Percentiles rank a stretch among this genome's conserved stretches.
Evolutionary conservation across 1,284 basidiomycete genomes (phyloP).

Genomic region (Coniferiporia sulphurascens): DNA sequence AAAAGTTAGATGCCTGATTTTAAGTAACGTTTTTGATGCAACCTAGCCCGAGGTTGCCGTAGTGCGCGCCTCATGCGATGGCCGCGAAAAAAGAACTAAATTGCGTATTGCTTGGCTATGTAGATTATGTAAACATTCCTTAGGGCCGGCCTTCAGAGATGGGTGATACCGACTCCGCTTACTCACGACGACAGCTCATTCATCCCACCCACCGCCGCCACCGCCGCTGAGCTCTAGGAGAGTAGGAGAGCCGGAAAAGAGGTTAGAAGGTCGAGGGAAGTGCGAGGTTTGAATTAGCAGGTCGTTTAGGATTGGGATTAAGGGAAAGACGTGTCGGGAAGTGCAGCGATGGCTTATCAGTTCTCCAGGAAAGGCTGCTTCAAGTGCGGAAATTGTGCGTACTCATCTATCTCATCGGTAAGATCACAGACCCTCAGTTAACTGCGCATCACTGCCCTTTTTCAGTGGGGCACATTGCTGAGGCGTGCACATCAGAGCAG

Average conservation of each 20-base stretch:
- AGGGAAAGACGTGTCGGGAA: conserved; percentile 2
- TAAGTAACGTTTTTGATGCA: no score
- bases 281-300: conserved; percentile 11
- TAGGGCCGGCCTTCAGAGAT: conserved; percentile 1
- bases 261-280: conserved; percentile 21
- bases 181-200: conserved; percentile 9
- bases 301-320: background rate
- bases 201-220: conserved; percentile 5
- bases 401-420: conserved; percentile 17
- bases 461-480: conserved; percentile 85
- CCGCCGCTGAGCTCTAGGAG: conserved; percentile 5
- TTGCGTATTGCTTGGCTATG: no score
- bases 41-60: no score
- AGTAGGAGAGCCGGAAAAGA: conserved; percentile 17
- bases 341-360: conserved; percentile 60
- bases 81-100: no score
- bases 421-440: conserved; percentile 17
- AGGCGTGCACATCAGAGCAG: conserved; percentile 81
- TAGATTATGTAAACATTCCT: background rate
- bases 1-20: no score
- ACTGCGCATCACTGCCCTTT: conserved; percentile 20
- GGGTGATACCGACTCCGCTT: background rate
- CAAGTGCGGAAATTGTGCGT: conserved; percentile 81
- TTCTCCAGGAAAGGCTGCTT: conserved; percentile 81
- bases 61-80: no score